Evolutionary conservation across 1,284 basidiomycete species (phyloP), one percentile per base, ranked within the genome.

Genomic region (Ceratobasidium papillatum): DNA sequence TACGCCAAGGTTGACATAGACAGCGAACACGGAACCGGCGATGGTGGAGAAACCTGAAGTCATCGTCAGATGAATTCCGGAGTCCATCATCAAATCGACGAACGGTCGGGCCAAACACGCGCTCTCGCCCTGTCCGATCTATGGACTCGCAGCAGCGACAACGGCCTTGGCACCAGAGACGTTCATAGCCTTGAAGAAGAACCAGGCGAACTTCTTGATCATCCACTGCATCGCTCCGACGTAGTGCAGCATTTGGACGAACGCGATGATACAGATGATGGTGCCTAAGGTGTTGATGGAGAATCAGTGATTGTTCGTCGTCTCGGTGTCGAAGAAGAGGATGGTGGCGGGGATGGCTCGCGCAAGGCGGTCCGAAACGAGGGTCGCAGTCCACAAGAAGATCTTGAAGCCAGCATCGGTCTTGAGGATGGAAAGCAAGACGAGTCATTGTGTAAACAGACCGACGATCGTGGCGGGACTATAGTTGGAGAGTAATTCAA

Each of bases 1-100:
- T 47, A 97, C 92, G 73, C 95, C 95, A 77, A 96, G 84, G 73
- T 83, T 84, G 79, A 96, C 92, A 82, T 96, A 97, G 52, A 93
- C 94, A 73, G 88, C 85, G 74, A 97, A 86, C 19, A 96, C 94
- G 71, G 94, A 94, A 63, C 95, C 95, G 71, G 95, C 91, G 78
- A 96, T 96, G 69, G 94, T 95, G 9, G 94, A 93, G 84, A 95
- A 94, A 49, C 87, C 95, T 75, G 94, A 96, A 43, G 93, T 94
- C 91, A 96, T 94, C 73, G 91, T 88, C 75, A 96, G 86, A 84
- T 96, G 95, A 34, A 96, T 84, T 82, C 97, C 95, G 65, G 94
- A 94, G 76, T 88, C 87, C 62, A 95, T 97, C 93, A 96, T 95
- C 69, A 90, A 82, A 80, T 94, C 91, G 77, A 95, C 91, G 81